These are phyloP conservation scores for Coffea humblotiana DNA, from an alignment of 305 asterid genomes.

Conservation along the genomic window DNA sequence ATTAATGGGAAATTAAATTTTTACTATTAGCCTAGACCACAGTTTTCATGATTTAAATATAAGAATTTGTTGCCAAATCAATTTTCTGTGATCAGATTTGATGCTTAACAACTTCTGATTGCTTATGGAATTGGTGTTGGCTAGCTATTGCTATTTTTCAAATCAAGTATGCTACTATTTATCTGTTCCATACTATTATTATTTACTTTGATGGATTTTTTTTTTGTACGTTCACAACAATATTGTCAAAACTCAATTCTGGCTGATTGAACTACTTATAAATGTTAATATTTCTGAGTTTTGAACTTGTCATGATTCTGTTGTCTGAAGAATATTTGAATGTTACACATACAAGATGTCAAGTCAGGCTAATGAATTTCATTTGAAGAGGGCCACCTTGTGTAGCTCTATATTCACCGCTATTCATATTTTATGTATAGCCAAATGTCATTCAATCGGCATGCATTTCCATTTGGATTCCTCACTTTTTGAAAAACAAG, in stretches of 20 bases:
- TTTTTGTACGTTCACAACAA: background rate
- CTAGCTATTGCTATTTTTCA: background rate
- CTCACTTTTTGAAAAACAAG: too few species aligned
- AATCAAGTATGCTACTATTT: background rate
- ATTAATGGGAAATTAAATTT: background rate
- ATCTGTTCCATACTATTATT: background rate
- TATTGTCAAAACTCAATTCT: background rate
- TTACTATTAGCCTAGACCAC: background rate
- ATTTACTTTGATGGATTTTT: background rate
- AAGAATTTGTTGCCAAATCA: background rate
- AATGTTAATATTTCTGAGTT: background rate
- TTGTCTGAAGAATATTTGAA: background rate
- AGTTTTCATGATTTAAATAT: background rate
- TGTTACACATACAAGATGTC: background rate
- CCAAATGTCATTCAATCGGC: background rate
- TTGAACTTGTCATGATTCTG: background rate
- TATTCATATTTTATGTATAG: background rate
- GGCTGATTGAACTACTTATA: background rate
- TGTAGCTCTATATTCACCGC: background rate
- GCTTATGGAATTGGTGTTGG: background rate
- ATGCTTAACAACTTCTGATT: background rate
- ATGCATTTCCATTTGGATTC: too few species aligned
- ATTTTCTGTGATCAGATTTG: background rate
- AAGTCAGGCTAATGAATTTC: background rate
- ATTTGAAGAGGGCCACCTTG: background rate